Conservation (phyloP, 805 yeast species). For the Yamadazyma sp. region DNA sequence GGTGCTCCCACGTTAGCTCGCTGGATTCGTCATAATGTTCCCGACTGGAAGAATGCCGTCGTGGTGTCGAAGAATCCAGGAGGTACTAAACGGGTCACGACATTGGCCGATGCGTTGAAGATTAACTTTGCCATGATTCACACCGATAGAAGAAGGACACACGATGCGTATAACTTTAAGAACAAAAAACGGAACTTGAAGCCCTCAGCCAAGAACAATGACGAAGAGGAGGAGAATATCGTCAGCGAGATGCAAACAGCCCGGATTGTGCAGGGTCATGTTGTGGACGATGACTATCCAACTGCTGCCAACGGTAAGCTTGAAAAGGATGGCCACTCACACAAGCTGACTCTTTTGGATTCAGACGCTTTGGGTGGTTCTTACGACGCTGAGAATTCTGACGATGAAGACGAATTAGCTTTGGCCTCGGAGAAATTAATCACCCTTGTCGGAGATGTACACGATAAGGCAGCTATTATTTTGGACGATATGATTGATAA, state of each 20-base stretch:
- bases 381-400: slow-evolving; percentile 69
- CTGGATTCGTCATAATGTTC: slow-evolving; percentile 91
- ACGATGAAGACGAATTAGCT: slow-evolving; percentile 81
- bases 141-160: slow-evolving; percentile 91
- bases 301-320: background rate
- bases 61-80: slow-evolving; percentile 99
- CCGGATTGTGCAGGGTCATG: slow-evolving; percentile 94
- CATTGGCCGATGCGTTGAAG: slow-evolving; percentile 93
- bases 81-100: slow-evolving; percentile 96
- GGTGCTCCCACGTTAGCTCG: slow-evolving; percentile 96
- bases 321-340: slow-evolving; percentile 8
- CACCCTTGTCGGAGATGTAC: slow-evolving; percentile 95
- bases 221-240: slow-evolving; percentile 63
- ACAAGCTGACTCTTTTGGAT: slow-evolving; percentile 20
- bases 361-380: slow-evolving; percentile 76
- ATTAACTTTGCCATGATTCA: slow-evolving; percentile 98
- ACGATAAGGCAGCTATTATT: slow-evolving; percentile 86
- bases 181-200: slow-evolving; percentile 49
- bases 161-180: slow-evolving; percentile 50
- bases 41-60: slow-evolving; percentile 83
- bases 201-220: slow-evolving; percentile 21
- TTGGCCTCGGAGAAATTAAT: slow-evolving; percentile 77
- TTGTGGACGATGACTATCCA: slow-evolving; percentile 79
- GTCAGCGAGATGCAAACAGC: slow-evolving; percentile 91
- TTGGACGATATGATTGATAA: slow-evolving; percentile 97